Base-by-base conservation (phyloP, 139 green algal genomes). In the Chlamydomonas urium region DNA sequence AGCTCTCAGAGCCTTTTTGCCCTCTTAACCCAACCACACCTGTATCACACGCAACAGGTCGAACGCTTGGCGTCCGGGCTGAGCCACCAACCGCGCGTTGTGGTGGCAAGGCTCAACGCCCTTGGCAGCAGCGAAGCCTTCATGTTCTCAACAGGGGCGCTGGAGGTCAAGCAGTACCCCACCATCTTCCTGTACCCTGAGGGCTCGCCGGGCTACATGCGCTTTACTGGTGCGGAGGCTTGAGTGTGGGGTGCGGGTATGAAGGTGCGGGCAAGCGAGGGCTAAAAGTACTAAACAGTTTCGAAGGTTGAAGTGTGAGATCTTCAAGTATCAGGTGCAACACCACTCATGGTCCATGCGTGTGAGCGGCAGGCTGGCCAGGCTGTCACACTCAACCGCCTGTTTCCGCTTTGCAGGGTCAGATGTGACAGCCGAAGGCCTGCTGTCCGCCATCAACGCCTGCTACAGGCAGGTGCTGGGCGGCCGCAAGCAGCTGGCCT, bases 101-200 rank as follows among this genome's bases (percentile, higher is more conserved):
- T 63, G 10, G 53, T 63, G 6, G 26, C 10, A 26, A 63, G 29
- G 29, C 26, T 63, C 17, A 63, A 63, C 29, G 53, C 53, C 6
- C 53, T 63, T 14, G 26, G 53, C 53, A 63, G 53, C 53, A 63
- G 6, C 6, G 53, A 63, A 36, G 53, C 53, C 6, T 63, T 63
- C 53, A 63, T 21, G 17, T 63, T 63, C 53, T 63, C 17, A 14
- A 63, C 24, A 14, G 29, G 53, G 6, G 19, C 29, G 53, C 10
- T 63, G 53, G 53, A 63, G 53, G 26, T 21, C 53, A 63, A 63
- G 53, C 24, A 63, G 53, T 63, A 63, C 26, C 53, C 53, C 10
- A 36, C 53, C 14, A 26, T 63, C 6, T 33, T 63, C n/a, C 10
- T 63, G 53, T 63, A 63, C 26, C 53, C 53, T 17, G 53, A 63